Conservation (phyloP, 495 filamentous ascomycete genomes). For the Glonium stellatum region DNA sequence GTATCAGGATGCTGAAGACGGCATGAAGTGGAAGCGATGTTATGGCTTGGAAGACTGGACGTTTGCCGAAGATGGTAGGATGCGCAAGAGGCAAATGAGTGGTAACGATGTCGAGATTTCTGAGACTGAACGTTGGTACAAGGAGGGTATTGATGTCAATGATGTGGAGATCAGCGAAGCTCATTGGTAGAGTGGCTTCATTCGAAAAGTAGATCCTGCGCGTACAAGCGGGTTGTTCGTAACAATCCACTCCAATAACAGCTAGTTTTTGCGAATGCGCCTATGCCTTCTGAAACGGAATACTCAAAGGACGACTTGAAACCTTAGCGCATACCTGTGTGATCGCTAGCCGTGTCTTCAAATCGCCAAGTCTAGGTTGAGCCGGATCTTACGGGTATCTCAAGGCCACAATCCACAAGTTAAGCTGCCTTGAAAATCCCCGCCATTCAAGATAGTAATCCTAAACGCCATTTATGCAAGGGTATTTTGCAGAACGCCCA, state of each 20-base stretch:
- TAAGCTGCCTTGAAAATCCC: too few relatives aligned
- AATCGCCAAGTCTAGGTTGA: too few relatives aligned
- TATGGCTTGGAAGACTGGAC: constrained; percentile 94
- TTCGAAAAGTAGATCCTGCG: too few relatives aligned
- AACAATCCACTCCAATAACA: too few relatives aligned
- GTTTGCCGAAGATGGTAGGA: constrained; percentile 69
- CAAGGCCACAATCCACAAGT: too few relatives aligned
- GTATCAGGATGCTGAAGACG: constrained; percentile 60
- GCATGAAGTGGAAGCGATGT: constrained; percentile 76
- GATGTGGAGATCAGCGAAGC: constrained; percentile 60
- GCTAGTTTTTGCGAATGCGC: too few relatives aligned
- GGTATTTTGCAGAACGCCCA: constrained; percentile 4
- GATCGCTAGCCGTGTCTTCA: too few relatives aligned
- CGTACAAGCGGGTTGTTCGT: too few relatives aligned
- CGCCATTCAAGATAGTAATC: not conserved
- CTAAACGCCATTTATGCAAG: constrained; percentile 1
- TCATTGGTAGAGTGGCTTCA: constrained; percentile 54
- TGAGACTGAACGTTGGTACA: constrained; percentile 59
- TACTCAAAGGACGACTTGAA: too few relatives aligned
- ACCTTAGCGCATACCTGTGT: too few relatives aligned
- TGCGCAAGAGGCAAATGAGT: constrained; percentile 88
- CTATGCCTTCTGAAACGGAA: too few relatives aligned
- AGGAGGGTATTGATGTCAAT: constrained; percentile 67
- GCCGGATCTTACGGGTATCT: too few relatives aligned
- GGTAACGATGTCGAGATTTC: constrained; percentile 74